Evolutionary conservation across 139 green algal species (phyloP).

Genomic region (Chlorella sp.): DNA sequence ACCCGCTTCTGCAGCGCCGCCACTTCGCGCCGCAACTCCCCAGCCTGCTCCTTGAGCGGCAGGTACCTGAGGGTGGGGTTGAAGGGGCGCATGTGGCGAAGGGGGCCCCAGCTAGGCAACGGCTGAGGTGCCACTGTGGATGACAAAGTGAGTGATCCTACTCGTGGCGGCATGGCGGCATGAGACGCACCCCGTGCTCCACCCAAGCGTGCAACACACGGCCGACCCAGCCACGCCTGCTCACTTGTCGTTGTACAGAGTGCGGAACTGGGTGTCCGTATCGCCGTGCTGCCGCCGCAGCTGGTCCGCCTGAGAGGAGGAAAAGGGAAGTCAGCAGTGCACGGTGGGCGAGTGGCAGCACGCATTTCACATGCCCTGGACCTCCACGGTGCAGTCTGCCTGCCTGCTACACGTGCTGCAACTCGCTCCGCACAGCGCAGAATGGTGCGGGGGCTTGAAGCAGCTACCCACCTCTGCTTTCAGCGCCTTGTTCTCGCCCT

Average conservation of each 20-base stretch:
- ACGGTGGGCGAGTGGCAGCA: too few relatives aligned
- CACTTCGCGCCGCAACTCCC: neutral
- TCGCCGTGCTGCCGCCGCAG: neutral
- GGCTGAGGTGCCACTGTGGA: neutral
- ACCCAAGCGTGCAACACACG: neutral
- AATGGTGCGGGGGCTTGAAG: too few relatives aligned
- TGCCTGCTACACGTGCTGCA: too few relatives aligned
- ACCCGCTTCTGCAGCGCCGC: conserved; percentile 19
- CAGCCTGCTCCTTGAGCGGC: conserved; percentile 35
- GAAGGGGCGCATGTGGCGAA: neutral
- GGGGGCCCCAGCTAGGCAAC: neutral
- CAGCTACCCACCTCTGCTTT: conserved; percentile 41
- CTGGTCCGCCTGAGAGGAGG: neutral
- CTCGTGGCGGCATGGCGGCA: too few relatives aligned
- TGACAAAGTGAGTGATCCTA: too few relatives aligned
- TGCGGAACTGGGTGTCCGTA: conserved; percentile 27
- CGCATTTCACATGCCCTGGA: too few relatives aligned
- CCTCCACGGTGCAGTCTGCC: too few relatives aligned
- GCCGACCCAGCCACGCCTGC: neutral
- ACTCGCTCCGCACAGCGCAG: too few relatives aligned
- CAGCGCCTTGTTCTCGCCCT: conserved; percentile 25
- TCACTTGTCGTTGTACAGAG: conserved; percentile 42
- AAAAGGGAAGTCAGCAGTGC: neutral
- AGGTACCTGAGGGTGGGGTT: conserved; percentile 11
- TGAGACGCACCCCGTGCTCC: too few relatives aligned